Evolutionary conservation across 805 yeast species (phyloP), one percentile per base, ranked within the genome.

Genomic region (Zygotorulaspora danielsina): DNA sequence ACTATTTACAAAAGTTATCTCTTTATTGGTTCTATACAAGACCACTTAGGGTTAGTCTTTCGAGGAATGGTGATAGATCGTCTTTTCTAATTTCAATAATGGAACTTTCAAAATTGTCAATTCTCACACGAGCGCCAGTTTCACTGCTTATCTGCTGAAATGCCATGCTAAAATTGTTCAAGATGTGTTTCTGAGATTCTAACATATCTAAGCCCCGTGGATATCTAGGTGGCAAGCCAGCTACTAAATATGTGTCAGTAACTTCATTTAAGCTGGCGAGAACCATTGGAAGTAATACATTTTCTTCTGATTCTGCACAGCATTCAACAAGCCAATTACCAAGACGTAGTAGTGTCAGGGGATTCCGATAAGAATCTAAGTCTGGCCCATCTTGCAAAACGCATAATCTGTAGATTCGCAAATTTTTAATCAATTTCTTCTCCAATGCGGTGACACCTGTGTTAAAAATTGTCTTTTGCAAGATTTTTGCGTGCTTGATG

Each of bases 51-150:
- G 95, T 85, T 45, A 90, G 66, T 42, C 78, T 77, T 58, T 93
- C 97, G 45, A 93, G 64, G 55, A 93, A 93, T 35, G 95, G 85
- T 4, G 87, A 71, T 46, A 93, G 67, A 59, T 93, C 98, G 34
- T 89, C 96, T 55, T 80, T 82, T 44, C 86, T 67, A 30, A 93
- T 80, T 64, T 93, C 97, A 31, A 93, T 87, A 16, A 93, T 85
- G 3, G 97, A 79, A 48, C 95, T 84, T 59, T 93, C 97, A 64
- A 93, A 93, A 55, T 95, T 87, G 60, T 93, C 97, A 46, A 93
- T 84, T 53, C 90, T 74, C 13, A 88, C 88, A 51, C 84, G 79
- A 2, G 97, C 96, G 29, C 88, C 90, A 5, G 95, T 84, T 15
- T 76, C 76, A 32, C 71, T 72, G 1, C 97, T 93, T 19, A 89